These are phyloP conservation scores for Chlamydomonas incerta DNA, from an alignment of 139 green algal species.

Conservation along the genomic window DNA sequence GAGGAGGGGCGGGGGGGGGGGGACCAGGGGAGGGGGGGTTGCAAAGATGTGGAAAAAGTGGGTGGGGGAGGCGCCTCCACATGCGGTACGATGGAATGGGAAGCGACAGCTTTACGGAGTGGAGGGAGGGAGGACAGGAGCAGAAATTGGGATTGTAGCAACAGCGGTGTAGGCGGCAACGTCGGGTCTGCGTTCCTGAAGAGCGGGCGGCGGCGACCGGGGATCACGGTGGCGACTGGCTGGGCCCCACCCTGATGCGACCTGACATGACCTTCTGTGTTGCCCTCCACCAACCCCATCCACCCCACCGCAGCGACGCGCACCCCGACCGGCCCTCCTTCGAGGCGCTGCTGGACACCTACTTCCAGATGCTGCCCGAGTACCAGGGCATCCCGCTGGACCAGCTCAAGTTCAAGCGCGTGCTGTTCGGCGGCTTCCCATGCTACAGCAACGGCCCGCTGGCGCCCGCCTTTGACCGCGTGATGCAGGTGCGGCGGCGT, in stretches of 20 bases:
- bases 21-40: too few relatives aligned
- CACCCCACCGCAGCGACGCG: slow-evolving; percentile 5
- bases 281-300: background rate
- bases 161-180: too few relatives aligned
- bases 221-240: too few relatives aligned
- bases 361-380: slow-evolving; percentile 79
- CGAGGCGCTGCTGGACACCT: slow-evolving; percentile 79
- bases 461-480: slow-evolving; percentile 67
- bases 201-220: too few relatives aligned
- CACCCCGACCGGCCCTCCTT: slow-evolving; percentile 73
- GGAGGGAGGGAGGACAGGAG: too few relatives aligned
- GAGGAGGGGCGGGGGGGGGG: background rate
- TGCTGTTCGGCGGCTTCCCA: slow-evolving; percentile 83
- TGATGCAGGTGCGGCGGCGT: slow-evolving; percentile 68
- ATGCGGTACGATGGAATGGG: too few relatives aligned
- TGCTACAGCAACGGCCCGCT: slow-evolving; percentile 71
- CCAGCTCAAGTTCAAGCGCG: slow-evolving; percentile 66
- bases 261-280: background rate
- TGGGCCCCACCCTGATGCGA: too few relatives aligned
- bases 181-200: too few relatives aligned
- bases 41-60: too few relatives aligned
- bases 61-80: too few relatives aligned
- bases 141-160: too few relatives aligned
- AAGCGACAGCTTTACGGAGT: too few relatives aligned
- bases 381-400: slow-evolving; percentile 73